Conservation (phyloP, 805 yeast genomes). For the Teunomyces lycoperdinae region DNA sequence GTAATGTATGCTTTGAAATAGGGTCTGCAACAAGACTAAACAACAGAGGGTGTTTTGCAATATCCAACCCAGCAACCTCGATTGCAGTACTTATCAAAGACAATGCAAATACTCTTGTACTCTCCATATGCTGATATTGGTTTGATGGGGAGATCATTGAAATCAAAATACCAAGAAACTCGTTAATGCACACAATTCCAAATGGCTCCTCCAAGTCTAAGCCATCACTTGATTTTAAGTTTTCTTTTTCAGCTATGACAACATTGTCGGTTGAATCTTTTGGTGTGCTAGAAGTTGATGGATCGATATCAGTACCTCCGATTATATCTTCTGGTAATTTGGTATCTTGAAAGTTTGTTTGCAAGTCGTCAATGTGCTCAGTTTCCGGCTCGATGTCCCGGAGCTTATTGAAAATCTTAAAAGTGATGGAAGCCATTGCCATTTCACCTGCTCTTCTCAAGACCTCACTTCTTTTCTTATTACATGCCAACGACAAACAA, state of each 20-base stretch:
- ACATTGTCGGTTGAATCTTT: background rate
- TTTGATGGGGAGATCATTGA: slow-evolving; percentile 81
- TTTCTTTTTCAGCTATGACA: slow-evolving; percentile 6
- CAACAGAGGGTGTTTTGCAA: slow-evolving; percentile 60
- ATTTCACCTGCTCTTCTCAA: slow-evolving; percentile 86
- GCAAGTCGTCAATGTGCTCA: slow-evolving; percentile 39
- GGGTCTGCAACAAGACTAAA: slow-evolving; percentile 71
- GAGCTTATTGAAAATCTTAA: slow-evolving; percentile 62
- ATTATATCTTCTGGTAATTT: slow-evolving; percentile 58
- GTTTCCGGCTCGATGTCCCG: slow-evolving; percentile 49
- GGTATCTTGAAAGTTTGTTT: slow-evolving; percentile 45
- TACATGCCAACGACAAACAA: slow-evolving; percentile 86
- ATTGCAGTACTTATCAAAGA: slow-evolving; percentile 72
- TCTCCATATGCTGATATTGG: slow-evolving; percentile 81
- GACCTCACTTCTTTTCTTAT: slow-evolving; percentile 86
- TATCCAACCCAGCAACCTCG: slow-evolving; percentile 71
- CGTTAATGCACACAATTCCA: slow-evolving; percentile 74
- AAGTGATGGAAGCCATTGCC: slow-evolving; percentile 68
- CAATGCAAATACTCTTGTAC: slow-evolving; percentile 80
- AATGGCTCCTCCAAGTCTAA: slow-evolving; percentile 46
- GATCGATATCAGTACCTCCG: slow-evolving; percentile 42
- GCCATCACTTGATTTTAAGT: background rate
- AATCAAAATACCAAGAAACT: slow-evolving; percentile 69
- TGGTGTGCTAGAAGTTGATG: slow-evolving; percentile 15
- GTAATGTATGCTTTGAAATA: slow-evolving; percentile 81